Evolutionary conservation across 257 asterid genomes (phyloP).

Genomic region (Anisodus tanguticus): DNA sequence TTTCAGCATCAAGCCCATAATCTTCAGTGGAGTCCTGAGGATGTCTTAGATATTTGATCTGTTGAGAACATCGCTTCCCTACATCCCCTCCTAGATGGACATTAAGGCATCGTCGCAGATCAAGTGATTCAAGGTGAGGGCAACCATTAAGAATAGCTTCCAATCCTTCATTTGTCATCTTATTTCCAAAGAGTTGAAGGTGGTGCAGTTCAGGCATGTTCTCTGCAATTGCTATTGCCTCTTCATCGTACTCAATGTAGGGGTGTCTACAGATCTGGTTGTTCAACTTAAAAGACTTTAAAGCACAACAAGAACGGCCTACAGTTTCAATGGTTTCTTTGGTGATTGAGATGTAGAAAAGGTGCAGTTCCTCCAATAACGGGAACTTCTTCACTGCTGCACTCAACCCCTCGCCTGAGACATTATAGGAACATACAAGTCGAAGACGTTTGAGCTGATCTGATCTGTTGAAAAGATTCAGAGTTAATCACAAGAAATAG

Average conservation of each 20-base stretch:
- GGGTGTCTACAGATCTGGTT: neutral
- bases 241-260: slow-evolving; percentile 17
- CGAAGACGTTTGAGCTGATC: slow-evolving; percentile 45
- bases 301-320: slow-evolving; percentile 47
- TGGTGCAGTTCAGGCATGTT: slow-evolving; percentile 51
- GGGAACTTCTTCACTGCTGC: slow-evolving; percentile 45
- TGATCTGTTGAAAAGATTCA: slow-evolving; percentile 43
- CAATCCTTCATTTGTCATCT: slow-evolving; percentile 41
- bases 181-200: slow-evolving; percentile 44
- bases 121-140: slow-evolving; percentile 57
- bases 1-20: slow-evolving; percentile 27
- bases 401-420: slow-evolving; percentile 34
- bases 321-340: slow-evolving; percentile 35
- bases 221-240: slow-evolving; percentile 49
- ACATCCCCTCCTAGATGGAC: slow-evolving; percentile 44
- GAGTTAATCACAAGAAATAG: slow-evolving; percentile 4
- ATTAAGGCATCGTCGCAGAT: slow-evolving; percentile 44
- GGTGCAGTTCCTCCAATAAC: slow-evolving; percentile 56
- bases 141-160: slow-evolving; percentile 56
- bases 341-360: neutral
- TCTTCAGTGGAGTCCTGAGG: slow-evolving; percentile 43
- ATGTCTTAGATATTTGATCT: slow-evolving; percentile 40
- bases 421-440: slow-evolving; percentile 31
- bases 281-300: slow-evolving; percentile 46
- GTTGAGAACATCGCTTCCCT: slow-evolving; percentile 44